Conservation (phyloP, 805 yeast genomes). For the Candida arabinofermentans region DNA sequence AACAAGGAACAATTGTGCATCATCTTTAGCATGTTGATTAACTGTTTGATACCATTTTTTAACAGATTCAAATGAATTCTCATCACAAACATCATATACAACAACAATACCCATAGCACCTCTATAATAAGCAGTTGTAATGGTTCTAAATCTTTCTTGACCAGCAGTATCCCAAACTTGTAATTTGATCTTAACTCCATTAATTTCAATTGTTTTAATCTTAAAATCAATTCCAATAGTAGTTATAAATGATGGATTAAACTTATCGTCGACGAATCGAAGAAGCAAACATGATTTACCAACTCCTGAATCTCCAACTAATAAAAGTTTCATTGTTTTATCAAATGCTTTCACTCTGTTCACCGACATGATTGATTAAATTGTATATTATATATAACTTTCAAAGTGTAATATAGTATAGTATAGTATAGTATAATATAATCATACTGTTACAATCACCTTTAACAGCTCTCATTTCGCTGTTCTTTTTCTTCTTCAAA, state of each 20-base stretch:
- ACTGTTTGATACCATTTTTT: conserved; percentile 96
- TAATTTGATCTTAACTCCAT: conserved; percentile 87
- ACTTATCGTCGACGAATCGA: conserved; percentile 93
- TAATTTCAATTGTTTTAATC: conserved; percentile 90
- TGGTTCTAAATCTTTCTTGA: conserved; percentile 93
- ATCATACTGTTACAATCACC: too few relatives aligned
- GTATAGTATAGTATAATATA: too few relatives aligned
- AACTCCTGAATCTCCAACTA: conserved; percentile 90
- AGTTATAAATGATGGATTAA: conserved; percentile 94
- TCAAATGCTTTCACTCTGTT: conserved; percentile 73
- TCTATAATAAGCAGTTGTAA: conserved; percentile 88
- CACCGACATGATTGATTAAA: conserved; percentile 38
- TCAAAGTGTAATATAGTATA: neutral
- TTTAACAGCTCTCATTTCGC: too few relatives aligned
- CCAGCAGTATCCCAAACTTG: conserved; percentile 99
- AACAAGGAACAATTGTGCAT: conserved; percentile 88
- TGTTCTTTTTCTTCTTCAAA: neutral
- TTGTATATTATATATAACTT: neutral
- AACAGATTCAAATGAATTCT: conserved; percentile 87
- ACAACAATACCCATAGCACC: conserved; percentile 86
- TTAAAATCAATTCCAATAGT: conserved; percentile 98
- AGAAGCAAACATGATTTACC: conserved; percentile 87
- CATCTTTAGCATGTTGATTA: conserved; percentile 93
- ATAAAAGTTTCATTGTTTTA: conserved; percentile 83
- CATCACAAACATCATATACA: conserved; percentile 82